Base-by-base conservation (phyloP, 31 red algal species). In the Bonnemaisonia californica region DNA sequence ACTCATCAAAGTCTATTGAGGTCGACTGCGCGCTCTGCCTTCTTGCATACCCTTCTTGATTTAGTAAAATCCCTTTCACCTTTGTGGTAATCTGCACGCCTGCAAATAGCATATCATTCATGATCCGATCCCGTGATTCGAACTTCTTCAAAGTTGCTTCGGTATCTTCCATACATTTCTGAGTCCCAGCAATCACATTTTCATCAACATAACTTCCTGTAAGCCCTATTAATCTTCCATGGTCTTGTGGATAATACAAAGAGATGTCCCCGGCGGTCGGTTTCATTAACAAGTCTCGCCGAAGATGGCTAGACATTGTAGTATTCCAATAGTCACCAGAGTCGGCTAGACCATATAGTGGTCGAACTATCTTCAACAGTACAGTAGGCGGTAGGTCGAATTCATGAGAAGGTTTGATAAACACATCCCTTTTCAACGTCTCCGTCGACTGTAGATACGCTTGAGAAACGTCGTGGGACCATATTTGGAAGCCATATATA, bases 281-380 rank as follows among this genome's bases (percentile, higher is more conserved):
- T 2, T 2, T 16, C 63, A 83, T 83, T 9, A 23, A 28, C 19
- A 83, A 27, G 64, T 83, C 67, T 2, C 58, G 5, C 31, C 69
- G 36, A 5, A 83, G 4, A 29, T 83, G 80, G 23, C 1, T 24
- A 0, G 64, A 28, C 26, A 72, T 71, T 12, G 73, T 77, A 28
- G 12, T 0, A 30, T 55, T 74, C 82, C 82, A 86, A 37, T 76
- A 76, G 23, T 86, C 82, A 13, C 82, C 62, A n/a, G n/a, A n/a
- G n/a, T n/a, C n/a, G n/a, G n/a, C n/a, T n/a, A n/a, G n/a, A n/a
- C n/a, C n/a, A n/a, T 83, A 83, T 11, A 83, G 42, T 73, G 80
- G 67, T 34, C 61, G 71, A 11, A 72, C 22, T 5, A 83, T 19
- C 47, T 73, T 73, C 51, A 83, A 66, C 2, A 83, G 7, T 1